phyloP scores from a whole-genome alignment of 345 rosid species.

The Raphanus sativus region DNA sequence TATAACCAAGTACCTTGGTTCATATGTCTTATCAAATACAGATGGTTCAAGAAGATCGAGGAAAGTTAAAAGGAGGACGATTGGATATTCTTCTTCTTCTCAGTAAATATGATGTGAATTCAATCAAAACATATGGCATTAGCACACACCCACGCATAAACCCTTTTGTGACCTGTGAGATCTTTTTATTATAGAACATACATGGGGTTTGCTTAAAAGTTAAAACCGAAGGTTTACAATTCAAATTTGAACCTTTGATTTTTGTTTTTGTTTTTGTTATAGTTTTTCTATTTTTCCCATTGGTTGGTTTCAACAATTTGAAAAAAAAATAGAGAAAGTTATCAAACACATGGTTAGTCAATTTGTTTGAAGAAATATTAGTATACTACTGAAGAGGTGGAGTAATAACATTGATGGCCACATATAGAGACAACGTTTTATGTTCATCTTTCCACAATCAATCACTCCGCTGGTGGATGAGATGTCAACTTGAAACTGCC shows the following conservation, averaged over 20 bases:
- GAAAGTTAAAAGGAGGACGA: constrained; percentile 9
- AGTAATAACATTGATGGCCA: constrained; percentile 26
- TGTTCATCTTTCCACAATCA: constrained; percentile 27
- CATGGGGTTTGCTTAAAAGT: constrained; percentile 29
- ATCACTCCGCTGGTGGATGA: constrained; percentile 30
- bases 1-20: constrained; percentile 17
- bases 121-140: constrained; percentile 23
- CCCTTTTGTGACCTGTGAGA: constrained; percentile 26
- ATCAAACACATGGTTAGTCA: constrained; percentile 16
- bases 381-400: constrained; percentile 14
- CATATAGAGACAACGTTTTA: constrained; percentile 19
- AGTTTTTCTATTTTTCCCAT: not conserved
- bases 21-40: constrained; percentile 23
- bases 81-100: constrained; percentile 16
- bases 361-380: not conserved
- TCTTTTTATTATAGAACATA: constrained; percentile 8
- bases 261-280: not conserved
- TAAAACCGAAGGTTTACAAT: not conserved
- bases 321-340: constrained; percentile 3
- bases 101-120: constrained; percentile 30
- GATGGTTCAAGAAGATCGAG: constrained; percentile 34
- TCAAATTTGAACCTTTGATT: constrained; percentile 12
- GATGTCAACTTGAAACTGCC: constrained; percentile 34
- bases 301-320: constrained; percentile 16
- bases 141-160: constrained; percentile 26